phyloP scores from a whole-genome alignment of 805 yeast species.

The Yarrowia bubula region DNA sequence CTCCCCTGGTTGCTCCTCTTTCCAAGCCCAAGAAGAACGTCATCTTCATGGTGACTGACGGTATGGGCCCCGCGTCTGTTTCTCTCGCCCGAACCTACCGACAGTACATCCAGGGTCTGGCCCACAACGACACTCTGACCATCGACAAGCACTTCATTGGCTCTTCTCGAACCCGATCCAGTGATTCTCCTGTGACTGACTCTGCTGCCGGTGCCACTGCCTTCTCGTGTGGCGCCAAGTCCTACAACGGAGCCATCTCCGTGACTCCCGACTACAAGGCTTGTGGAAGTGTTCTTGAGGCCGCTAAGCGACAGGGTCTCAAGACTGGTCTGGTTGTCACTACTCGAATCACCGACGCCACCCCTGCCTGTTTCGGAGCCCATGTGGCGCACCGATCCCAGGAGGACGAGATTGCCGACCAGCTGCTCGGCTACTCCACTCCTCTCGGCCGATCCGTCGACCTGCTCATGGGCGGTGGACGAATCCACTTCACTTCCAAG shows the following conservation, averaged over 20 bases:
- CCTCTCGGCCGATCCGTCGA: conserved; percentile 79
- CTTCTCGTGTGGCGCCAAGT: conserved; percentile 76
- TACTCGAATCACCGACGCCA: conserved; percentile 89
- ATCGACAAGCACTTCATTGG: conserved; percentile 76
- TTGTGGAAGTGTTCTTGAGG: conserved; percentile 86
- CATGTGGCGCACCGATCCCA: conserved; percentile 74
- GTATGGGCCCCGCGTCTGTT: conserved; percentile 91
- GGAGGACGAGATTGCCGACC: conserved; percentile 84
- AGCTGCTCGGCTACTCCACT: conserved; percentile 71
- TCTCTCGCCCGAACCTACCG: conserved; percentile 74
- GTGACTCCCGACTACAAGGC: conserved; percentile 67
- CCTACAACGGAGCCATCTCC: conserved; percentile 91
- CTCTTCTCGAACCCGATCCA: conserved; percentile 78
- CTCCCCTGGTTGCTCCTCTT: not conserved
- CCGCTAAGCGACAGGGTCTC: conserved; percentile 76
- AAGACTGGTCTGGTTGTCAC: conserved; percentile 89
- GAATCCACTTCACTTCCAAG: conserved; percentile 72
- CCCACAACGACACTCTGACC: conserved; percentile 54
- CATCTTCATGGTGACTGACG: conserved; percentile 87
- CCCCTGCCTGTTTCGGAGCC: conserved; percentile 85
- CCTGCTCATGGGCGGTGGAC: conserved; percentile 87
- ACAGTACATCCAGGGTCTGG: conserved; percentile 57
- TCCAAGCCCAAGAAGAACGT: conserved; percentile 57
- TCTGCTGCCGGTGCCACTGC: conserved; percentile 98
- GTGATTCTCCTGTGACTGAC: conserved; percentile 76